A percentile compares a stretch with the other conserved stretches of the same genome.
Conservation (phyloP, 441 rosid genomes). For the Aquilaria agallochum region DNA sequence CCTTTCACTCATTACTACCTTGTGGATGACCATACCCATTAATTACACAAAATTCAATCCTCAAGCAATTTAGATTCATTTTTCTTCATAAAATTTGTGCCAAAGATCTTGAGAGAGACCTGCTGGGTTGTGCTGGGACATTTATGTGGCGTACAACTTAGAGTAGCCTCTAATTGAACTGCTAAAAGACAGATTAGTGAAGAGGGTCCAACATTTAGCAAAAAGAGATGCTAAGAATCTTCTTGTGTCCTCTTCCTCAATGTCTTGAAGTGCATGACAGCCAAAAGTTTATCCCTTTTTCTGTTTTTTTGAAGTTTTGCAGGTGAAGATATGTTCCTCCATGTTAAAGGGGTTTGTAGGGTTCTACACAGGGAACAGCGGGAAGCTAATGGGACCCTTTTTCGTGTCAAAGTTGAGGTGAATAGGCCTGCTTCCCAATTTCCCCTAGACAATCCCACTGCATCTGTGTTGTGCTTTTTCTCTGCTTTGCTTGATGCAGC, state of each 20-base stretch:
- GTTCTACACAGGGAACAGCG: constrained; percentile 15
- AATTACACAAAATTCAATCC: too few species aligned
- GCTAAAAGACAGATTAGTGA: not conserved
- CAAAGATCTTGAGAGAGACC: too few species aligned
- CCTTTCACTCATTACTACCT: too few species aligned
- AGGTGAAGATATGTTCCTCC: constrained; percentile 19
- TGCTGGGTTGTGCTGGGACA: too few species aligned
- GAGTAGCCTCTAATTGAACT: not conserved
- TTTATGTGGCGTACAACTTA: constrained; percentile 8
- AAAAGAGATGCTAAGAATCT: not conserved
- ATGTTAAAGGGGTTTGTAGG: constrained; percentile 19
- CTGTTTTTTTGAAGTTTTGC: constrained; percentile 10
- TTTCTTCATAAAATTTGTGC: too few species aligned
- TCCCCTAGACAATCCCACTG: constrained; percentile 11
- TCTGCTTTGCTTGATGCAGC: not conserved
- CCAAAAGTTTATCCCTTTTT: constrained; percentile 13
- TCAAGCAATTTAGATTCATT: too few species aligned
- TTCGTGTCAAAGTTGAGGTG: constrained; percentile 20
- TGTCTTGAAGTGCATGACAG: constrained; percentile 18
- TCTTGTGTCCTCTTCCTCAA: not conserved
- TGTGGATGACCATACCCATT: too few species aligned
- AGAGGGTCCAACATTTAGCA: too few species aligned
- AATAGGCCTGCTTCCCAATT: constrained; percentile 16
- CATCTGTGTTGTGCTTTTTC: constrained; percentile 4
- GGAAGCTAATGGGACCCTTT: constrained; percentile 23